phyloP scores from a whole-genome alignment of 805 yeast genomes.

The Starmerella etchellsii region DNA sequence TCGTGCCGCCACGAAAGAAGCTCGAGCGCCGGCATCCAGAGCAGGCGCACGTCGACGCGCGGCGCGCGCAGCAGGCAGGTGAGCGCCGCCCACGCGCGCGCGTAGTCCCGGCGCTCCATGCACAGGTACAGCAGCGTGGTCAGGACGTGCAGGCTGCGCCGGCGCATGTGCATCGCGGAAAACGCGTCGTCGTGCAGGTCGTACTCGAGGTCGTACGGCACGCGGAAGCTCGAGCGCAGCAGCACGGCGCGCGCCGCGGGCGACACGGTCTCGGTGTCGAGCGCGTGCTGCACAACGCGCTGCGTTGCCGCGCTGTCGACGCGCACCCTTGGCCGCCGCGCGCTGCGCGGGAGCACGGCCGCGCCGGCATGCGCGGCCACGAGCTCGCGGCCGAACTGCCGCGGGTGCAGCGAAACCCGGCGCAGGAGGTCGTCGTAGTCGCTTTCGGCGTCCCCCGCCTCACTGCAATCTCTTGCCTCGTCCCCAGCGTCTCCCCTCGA shows the following conservation, averaged over 20 bases:
- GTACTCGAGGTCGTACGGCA: constrained; percentile 6
- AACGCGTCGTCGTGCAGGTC: constrained; percentile 6
- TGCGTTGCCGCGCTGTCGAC: constrained; percentile 5
- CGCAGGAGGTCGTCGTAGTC: not conserved
- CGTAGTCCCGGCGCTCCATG: constrained; percentile 14
- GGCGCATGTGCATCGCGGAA: constrained; percentile 2
- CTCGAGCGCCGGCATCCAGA: constrained; percentile 18
- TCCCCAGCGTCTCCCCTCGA: not conserved
- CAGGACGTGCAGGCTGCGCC: constrained; percentile 13
- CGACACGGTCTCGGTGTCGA: not conserved
- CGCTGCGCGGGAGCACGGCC: constrained; percentile 10
- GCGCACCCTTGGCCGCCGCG: constrained; percentile 7
- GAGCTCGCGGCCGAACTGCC: constrained; percentile 1
- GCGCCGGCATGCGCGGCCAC: constrained; percentile 4
- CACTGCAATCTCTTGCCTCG: too few species aligned
- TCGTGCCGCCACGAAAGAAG: constrained; percentile 12
- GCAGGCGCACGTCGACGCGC: constrained; percentile 6
- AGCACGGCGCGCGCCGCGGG: constrained; percentile 1
- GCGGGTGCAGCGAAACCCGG: not conserved
- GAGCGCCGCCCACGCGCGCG: constrained; percentile 10
- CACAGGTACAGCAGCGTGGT: constrained; percentile 5
- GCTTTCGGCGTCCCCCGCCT: not conserved
- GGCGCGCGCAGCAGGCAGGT: constrained; percentile 8
- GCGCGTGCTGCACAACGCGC: constrained; percentile 1
- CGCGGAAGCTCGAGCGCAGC: constrained; percentile 11